phyloP scores from a whole-genome alignment of 352 stramenopile species.

The Phytophthora cryptogea region DNA sequence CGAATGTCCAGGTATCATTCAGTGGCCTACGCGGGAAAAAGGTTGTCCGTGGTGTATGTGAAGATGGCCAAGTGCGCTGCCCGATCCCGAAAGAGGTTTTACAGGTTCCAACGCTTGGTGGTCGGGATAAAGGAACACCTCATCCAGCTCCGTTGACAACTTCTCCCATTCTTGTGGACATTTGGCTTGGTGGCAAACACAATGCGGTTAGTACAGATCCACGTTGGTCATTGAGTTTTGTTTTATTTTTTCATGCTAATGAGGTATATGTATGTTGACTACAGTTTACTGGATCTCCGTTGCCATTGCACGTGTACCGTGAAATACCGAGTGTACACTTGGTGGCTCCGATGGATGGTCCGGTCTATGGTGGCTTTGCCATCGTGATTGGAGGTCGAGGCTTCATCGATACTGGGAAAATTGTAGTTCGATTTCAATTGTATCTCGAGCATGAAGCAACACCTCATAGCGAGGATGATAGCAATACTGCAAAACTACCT shows the following conservation, averaged over 20 bases:
- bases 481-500: neutral
- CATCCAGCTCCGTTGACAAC: neutral
- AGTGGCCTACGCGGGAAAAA: slow-evolving; percentile 23
- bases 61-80: slow-evolving; percentile 45
- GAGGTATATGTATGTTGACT: neutral
- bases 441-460: slow-evolving; percentile 29
- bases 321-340: slow-evolving; percentile 40
- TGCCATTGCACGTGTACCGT: slow-evolving; percentile 60
- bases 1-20: slow-evolving; percentile 53
- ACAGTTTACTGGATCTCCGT: slow-evolving; percentile 61
- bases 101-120: neutral
- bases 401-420: slow-evolving; percentile 67
- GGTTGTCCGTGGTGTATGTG: slow-evolving; percentile 34
- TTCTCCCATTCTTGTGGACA: slow-evolving; percentile 56
- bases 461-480: slow-evolving; percentile 17
- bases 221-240: neutral
- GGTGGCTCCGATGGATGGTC: slow-evolving; percentile 70
- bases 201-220: slow-evolving; percentile 38
- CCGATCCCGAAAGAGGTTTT: slow-evolving; percentile 40
- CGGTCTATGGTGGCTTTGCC: slow-evolving; percentile 71
- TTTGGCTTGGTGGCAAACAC: slow-evolving; percentile 62
- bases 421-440: slow-evolving; percentile 67
- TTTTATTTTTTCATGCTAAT: neutral
- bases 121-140: slow-evolving; percentile 10
- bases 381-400: slow-evolving; percentile 63